phyloP scores from a whole-genome alignment of 116 monocot species.

The Trichopus zeylanicus region DNA sequence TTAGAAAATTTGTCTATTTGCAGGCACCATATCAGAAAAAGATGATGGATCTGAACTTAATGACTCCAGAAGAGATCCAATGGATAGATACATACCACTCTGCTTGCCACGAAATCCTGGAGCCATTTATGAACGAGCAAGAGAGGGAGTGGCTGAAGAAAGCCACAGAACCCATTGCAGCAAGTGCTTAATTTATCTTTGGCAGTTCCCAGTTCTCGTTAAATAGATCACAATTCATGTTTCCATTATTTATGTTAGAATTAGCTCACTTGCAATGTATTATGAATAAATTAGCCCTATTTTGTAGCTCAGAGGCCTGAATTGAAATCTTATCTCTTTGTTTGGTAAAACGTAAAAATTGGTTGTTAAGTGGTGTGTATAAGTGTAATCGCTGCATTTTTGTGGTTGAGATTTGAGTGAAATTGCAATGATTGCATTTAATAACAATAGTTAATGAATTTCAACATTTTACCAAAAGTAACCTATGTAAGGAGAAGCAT shows the following conservation, averaged over 20 bases:
- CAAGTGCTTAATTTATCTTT: neutral
- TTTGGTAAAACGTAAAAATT: too few species aligned
- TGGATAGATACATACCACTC: constrained; percentile 86
- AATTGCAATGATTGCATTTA: too few species aligned
- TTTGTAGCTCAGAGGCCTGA: too few species aligned
- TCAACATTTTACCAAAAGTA: too few species aligned
- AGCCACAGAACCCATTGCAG: constrained; percentile 62
- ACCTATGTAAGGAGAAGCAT: too few species aligned
- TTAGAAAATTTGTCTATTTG: neutral
- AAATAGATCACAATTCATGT: neutral
- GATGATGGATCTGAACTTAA: constrained; percentile 46
- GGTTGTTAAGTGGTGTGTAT: too few species aligned
- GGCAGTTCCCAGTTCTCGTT: neutral
- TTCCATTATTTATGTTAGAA: neutral
- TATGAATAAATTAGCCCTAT: too few species aligned
- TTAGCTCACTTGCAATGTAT: neutral
- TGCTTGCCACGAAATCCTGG: constrained; percentile 43
- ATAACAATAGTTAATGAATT: too few species aligned
- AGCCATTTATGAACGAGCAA: constrained; percentile 53
- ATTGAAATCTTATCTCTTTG: too few species aligned
- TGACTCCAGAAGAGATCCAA: constrained; percentile 62
- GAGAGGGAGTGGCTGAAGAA: constrained; percentile 71
- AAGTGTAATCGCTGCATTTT: too few species aligned
- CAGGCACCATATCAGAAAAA: constrained; percentile 95
- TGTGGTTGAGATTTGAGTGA: too few species aligned